These are phyloP conservation scores for Boletus vermiculosoides DNA, from an alignment of 768 basidiomycete genomes.

Conservation along the genomic window DNA sequence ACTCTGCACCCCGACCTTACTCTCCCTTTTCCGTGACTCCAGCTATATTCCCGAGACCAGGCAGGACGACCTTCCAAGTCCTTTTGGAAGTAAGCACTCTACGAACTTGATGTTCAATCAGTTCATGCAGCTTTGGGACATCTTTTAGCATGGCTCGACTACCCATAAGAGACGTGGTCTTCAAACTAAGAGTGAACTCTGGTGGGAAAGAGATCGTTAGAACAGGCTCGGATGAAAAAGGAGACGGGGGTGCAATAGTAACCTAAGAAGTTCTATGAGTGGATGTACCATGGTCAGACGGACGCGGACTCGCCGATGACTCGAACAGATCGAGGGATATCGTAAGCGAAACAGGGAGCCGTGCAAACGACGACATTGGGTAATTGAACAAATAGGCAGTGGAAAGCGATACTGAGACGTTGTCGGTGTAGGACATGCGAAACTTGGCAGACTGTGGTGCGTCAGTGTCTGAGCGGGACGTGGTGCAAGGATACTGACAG, in stretches of 20 bases:
- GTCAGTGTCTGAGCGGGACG: constrained; percentile 13
- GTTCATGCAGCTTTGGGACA: constrained; percentile 94
- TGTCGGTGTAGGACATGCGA: constrained; percentile 82
- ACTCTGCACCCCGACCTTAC: constrained; percentile 1
- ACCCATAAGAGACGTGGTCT: constrained; percentile 89
- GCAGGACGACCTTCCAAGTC: constrained; percentile 67
- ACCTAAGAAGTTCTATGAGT: constrained; percentile 42
- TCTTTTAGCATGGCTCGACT: constrained; percentile 97
- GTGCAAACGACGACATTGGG: constrained; percentile 78
- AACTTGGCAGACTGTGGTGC: constrained; percentile 71
- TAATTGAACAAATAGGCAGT: constrained; percentile 85
- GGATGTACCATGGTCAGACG: neutral
- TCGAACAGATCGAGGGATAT: constrained; percentile 75
- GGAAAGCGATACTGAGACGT: constrained; percentile 76
- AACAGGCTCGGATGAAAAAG: constrained; percentile 52
- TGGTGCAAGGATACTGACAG: constrained; percentile 28
- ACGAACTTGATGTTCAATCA: constrained; percentile 84
- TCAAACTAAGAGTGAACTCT: constrained; percentile 82
- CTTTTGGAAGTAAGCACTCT: constrained; percentile 56
- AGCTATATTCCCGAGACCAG: constrained; percentile 50
- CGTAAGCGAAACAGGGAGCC: constrained; percentile 77
- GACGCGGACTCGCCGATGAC: constrained; percentile 49
- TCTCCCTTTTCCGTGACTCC: constrained; percentile 31
- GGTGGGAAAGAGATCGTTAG: constrained; percentile 76
- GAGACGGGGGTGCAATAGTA: constrained; percentile 57